Evolutionary conservation across 108 stramenopile species (phyloP).

Genomic region (Skeletonema marinoi): DNA sequence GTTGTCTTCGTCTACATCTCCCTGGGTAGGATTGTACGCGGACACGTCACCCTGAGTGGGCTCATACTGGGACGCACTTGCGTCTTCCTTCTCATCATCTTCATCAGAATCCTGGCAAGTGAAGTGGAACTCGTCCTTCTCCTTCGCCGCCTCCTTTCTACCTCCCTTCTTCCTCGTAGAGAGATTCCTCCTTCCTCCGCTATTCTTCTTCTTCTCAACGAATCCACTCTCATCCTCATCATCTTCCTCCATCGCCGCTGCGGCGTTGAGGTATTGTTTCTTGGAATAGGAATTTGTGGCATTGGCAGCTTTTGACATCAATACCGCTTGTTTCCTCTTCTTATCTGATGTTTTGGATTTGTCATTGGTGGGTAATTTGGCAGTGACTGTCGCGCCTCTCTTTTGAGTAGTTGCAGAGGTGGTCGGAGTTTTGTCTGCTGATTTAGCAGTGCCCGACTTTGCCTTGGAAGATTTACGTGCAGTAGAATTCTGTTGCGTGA

Average conservation of each 20-base stretch:
- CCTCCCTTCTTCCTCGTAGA: not conserved
- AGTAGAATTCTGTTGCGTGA: too few species aligned
- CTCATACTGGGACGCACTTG: not conserved
- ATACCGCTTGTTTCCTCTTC: not conserved
- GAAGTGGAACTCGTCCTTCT: not conserved
- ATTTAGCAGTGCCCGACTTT: not conserved
- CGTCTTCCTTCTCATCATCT: not conserved
- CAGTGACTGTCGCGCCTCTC: not conserved
- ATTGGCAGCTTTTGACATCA: not conserved
- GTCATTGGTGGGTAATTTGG: not conserved
- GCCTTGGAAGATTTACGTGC: not conserved
- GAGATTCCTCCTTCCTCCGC: not conserved
- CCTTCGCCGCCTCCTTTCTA: not conserved
- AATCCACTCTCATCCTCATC: not conserved
- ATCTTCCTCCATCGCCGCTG: not conserved
- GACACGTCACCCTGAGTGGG: not conserved
- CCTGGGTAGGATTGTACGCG: not conserved
- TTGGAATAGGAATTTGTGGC: not conserved
- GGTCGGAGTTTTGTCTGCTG: too few species aligned
- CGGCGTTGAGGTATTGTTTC: not conserved
- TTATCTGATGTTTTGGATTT: not conserved
- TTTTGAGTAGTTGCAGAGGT: not conserved
- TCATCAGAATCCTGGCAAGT: not conserved
- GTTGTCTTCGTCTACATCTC: not conserved
- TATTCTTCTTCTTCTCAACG: not conserved